Conservation (phyloP, 441 rosid genomes). For the Dalechampia spathulata region DNA sequence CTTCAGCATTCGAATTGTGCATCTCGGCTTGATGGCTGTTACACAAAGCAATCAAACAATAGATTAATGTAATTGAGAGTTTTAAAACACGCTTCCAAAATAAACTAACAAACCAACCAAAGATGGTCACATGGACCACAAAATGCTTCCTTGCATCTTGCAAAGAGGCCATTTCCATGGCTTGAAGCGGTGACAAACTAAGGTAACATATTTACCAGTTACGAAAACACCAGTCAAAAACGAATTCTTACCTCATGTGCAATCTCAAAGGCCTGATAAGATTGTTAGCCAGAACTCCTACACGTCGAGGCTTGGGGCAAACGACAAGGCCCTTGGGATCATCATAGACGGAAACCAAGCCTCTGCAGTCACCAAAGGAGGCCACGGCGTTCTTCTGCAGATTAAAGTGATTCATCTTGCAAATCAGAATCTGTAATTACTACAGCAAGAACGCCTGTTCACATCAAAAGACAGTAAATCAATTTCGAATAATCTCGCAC, state of each 20-base stretch:
- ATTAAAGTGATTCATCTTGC: constrained; percentile 61
- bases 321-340: constrained; percentile 50
- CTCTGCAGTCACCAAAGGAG: constrained; percentile 47
- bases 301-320: constrained; percentile 82
- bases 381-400: constrained; percentile 60
- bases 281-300: constrained; percentile 42
- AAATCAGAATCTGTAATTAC: constrained; percentile 7
- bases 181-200: too few species aligned
- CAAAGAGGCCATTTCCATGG: too few species aligned
- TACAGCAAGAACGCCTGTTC: constrained; percentile 32
- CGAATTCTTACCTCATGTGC: constrained; percentile 48
- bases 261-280: constrained; percentile 44
- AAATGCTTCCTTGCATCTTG: too few species aligned
- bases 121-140: too few species aligned
- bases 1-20: constrained; percentile 50
- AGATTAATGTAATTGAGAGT: background rate
- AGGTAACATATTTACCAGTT: too few species aligned
- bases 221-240: too few species aligned
- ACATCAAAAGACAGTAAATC: background rate
- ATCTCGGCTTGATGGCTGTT: constrained; percentile 50
- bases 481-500: background rate
- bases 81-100: too few species aligned
- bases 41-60: background rate
- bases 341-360: constrained; percentile 28
- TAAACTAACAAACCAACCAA: too few species aligned